phyloP scores from a whole-genome alignment of 2,329 filamentous ascomycete species.

The Peltaster fructicola region DNA sequence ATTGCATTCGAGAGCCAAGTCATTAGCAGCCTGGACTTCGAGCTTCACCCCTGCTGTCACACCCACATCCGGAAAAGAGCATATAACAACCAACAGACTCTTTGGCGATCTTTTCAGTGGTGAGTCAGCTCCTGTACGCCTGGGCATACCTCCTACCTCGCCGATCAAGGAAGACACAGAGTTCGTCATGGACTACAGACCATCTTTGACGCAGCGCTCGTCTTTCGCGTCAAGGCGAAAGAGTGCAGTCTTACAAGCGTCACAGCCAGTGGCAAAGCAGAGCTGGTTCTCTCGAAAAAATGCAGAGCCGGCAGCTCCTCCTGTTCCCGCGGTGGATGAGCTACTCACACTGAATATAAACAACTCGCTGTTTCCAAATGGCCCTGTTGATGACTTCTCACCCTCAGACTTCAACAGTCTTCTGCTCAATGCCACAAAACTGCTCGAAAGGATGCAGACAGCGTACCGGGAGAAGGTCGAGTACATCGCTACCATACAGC shows the following conservation, averaged over 20 bases:
- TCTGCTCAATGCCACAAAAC: constrained; percentile 36
- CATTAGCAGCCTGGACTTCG: constrained; percentile 14
- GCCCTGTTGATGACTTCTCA: constrained; percentile 29
- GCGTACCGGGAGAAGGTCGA: constrained; percentile 37
- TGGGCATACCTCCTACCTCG: constrained; percentile 15
- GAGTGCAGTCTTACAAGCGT: constrained; percentile 4
- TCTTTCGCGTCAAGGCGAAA: constrained; percentile 5
- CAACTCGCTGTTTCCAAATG: constrained; percentile 35
- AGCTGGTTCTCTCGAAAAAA: constrained; percentile 19
- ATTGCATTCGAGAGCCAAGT: constrained; percentile 15
- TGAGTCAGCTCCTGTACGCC: constrained; percentile 17
- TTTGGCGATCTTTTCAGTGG: constrained; percentile 18
- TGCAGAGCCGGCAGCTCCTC: constrained; percentile 5
- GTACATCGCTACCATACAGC: constrained; percentile 32
- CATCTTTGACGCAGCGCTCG: constrained; percentile 17
- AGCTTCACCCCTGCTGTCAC: constrained; percentile 11
- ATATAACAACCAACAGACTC: constrained; percentile 9
- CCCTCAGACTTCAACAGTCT: constrained; percentile 40
- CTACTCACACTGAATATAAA: constrained; percentile 37
- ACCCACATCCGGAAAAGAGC: too few species aligned
- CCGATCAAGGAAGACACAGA: constrained; percentile 16
- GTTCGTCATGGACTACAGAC: constrained; percentile 19
- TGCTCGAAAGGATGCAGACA: constrained; percentile 36
- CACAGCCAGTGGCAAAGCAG: constrained; percentile 5
- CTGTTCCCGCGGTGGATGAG: constrained; percentile 23